Conservation (phyloP, 2,329 filamentous ascomycete species). For the Cladophialophora immunda region DNA sequence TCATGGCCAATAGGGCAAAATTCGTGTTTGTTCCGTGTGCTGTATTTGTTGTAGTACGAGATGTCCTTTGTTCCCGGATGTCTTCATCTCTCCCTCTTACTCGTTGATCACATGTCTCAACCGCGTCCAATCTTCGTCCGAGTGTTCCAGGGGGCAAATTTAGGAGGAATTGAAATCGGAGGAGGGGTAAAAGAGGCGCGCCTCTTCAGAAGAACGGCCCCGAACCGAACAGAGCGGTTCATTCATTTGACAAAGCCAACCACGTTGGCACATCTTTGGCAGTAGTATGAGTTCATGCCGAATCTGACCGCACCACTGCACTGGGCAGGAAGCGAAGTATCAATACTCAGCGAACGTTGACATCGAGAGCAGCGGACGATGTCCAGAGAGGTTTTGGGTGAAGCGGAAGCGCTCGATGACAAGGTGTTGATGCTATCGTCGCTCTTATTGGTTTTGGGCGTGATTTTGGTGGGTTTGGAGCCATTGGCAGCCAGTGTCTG, state of each 20-base stretch:
- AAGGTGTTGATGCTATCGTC: conserved; percentile 37
- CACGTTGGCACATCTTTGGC: conserved; percentile 42
- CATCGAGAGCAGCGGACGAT: conserved; percentile 59
- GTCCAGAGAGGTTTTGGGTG: conserved; percentile 45
- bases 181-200: background rate
- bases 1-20: conserved; percentile 23
- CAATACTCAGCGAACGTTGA: conserved; percentile 56
- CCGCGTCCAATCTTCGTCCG: conserved; percentile 10
- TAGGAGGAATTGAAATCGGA: conserved; percentile 11
- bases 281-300: conserved; percentile 61
- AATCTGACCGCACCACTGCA: conserved; percentile 51
- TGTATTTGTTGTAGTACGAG: conserved; percentile 15
- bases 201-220: background rate
- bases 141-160: conserved; percentile 6
- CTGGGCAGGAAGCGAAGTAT: conserved; percentile 45
- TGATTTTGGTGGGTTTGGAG: conserved; percentile 21
- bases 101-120: conserved; percentile 12
- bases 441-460: conserved; percentile 31
- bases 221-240: background rate
- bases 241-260: conserved; percentile 42
- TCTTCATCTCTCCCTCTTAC: conserved; percentile 1
- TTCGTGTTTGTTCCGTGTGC: conserved; percentile 10
- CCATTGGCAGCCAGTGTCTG: conserved; percentile 36
- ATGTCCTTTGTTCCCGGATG: conserved; percentile 22
- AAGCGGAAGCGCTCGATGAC: conserved; percentile 36